Conservation (phyloP, 208 protist genomes). For the Leishmania aethiopica region DNA sequence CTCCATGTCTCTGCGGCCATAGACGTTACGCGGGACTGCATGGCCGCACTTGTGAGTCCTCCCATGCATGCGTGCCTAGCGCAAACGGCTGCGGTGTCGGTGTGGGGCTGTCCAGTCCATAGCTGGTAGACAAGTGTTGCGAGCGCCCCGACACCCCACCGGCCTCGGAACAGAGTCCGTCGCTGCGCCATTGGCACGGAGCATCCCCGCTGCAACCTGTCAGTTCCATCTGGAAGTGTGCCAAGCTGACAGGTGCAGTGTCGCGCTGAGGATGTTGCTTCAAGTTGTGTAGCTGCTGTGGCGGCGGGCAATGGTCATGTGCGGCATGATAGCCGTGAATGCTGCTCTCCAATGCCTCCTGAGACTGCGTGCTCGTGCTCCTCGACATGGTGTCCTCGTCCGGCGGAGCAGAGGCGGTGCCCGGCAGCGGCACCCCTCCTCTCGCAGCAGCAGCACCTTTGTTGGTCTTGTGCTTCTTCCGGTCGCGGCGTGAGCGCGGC, state of each 20-base stretch:
- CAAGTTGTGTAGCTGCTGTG: neutral
- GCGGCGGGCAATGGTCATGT: neutral
- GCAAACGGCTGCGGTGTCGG: slow-evolving; percentile 11
- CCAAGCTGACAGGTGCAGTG: neutral
- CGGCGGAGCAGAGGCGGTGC: slow-evolving; percentile 11
- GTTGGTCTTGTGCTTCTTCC: neutral
- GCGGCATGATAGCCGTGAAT: neutral
- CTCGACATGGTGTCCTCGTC: slow-evolving; percentile 19
- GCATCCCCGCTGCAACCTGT: neutral
- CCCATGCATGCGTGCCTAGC: slow-evolving; percentile 7
- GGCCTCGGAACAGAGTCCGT: slow-evolving; percentile 10
- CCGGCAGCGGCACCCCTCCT: neutral
- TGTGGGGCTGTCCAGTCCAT: slow-evolving; percentile 20
- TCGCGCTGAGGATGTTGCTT: neutral
- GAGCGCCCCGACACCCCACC: slow-evolving; percentile 24
- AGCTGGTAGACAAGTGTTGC: slow-evolving; percentile 20
- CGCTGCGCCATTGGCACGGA: neutral
- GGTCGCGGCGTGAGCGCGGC: neutral
- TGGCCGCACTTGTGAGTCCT: slow-evolving; percentile 4
- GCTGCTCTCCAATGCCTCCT: neutral
- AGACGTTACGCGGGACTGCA: neutral
- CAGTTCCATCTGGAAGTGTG: neutral
- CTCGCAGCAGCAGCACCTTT: neutral
- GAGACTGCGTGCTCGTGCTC: slow-evolving; percentile 10
- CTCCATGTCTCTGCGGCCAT: neutral